Conservation (phyloP, 768 basidiomycete genomes). For the Trametes cinnabarina region DNA sequence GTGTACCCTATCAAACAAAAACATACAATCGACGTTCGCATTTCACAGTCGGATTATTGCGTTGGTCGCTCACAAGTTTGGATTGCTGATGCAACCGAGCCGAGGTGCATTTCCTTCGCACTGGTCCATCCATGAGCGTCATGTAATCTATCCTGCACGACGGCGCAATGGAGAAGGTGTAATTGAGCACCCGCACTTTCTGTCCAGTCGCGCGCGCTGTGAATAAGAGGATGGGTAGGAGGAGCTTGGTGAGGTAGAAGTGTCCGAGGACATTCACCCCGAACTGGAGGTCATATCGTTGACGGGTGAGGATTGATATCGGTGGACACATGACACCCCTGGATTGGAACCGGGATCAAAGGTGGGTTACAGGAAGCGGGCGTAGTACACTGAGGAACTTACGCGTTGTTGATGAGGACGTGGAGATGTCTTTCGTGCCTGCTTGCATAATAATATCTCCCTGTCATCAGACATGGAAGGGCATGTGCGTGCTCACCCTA, state of each 20-base stretch:
- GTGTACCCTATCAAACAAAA: not conserved
- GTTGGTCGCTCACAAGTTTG: constrained; percentile 42
- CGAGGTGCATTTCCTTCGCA: constrained; percentile 11
- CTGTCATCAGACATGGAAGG: too few species aligned
- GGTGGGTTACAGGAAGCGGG: not conserved
- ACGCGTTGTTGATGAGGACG: constrained; percentile 50
- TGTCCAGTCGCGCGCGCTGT: constrained; percentile 39
- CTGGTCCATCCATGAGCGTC: constrained; percentile 31
- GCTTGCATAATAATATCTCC: too few species aligned
- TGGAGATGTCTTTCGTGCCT: constrained; percentile 45
- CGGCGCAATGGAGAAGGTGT: constrained; percentile 38
- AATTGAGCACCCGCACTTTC: constrained; percentile 45
- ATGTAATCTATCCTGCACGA: constrained; percentile 38
- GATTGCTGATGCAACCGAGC: constrained; percentile 29
- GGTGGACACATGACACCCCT: constrained; percentile 28
- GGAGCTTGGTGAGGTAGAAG: constrained; percentile 53
- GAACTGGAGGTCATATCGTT: constrained; percentile 43
- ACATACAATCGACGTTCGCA: too few species aligned
- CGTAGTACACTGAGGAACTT: constrained; percentile 16
- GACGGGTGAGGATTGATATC: not conserved
- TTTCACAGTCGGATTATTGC: not conserved
- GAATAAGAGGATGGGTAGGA: constrained; percentile 45
- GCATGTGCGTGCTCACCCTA: not conserved
- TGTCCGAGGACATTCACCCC: constrained; percentile 43
- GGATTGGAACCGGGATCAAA: too few species aligned